Base-by-base conservation (phyloP, 495 filamentous ascomycete genomes). In the Penicillium flavigenum region DNA sequence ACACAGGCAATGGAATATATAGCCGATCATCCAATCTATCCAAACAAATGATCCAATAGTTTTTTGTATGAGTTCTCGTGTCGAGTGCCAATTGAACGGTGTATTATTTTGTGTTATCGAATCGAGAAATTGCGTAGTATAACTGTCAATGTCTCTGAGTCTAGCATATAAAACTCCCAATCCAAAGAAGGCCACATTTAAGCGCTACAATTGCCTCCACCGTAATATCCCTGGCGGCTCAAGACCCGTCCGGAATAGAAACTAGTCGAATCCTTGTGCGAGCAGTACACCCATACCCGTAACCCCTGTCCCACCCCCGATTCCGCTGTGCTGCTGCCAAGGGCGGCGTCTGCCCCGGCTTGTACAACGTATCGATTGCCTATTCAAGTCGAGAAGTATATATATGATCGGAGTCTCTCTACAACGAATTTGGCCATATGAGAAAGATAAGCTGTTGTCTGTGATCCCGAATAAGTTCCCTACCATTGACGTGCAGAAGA, bases 191-290 rank as follows among this genome's bases (percentile, higher is more conserved):
- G 4, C 60, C 51, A 16, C 22, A 16, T 41, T 22, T 22, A 32
- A 61, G 55, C 1, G 22, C 38, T 36, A 42, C 38, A 53, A 61
- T 48, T 1, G 55, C 58, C n/a, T 66, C 55, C 11, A 20, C 34
- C 51, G 61, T 66, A 19, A 47, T 38, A 24, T 58, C 38, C 12
- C 36, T 57, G 63, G 61, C 0, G 58, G 31, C 27, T 66, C 57
- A 26, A 81, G 71, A 3, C 84, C 86, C 1, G 86, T 86, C 75
- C 88, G 88, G 32, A 90, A 69, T 62, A 86, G 79, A 66, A 88
- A 90, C 31, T 88, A 86, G 47, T 86, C 86, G 70, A 84, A 88
- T 12, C 81, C 87, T 74, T 88, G 87, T 63, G 88, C 83, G 2
- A 83, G 79, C 16, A 91, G 74, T 6, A 91, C 80, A 61, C 89